These are phyloP conservation scores for Melastoma malabathricum DNA, from an alignment of 345 rosid species.

Conservation along the genomic window DNA sequence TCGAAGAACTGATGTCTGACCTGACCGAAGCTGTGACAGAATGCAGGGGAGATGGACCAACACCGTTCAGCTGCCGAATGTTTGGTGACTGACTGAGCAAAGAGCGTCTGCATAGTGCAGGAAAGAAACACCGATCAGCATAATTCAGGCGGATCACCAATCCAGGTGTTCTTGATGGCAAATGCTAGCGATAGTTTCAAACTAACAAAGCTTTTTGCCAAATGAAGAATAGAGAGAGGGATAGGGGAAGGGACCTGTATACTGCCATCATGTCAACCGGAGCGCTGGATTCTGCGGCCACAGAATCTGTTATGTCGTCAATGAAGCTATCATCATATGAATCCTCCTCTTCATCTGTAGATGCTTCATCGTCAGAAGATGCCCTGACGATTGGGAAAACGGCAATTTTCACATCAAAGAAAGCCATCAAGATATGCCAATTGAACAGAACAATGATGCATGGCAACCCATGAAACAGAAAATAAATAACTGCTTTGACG, in stretches of 20 bases:
- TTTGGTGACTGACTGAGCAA: slow-evolving; percentile 86
- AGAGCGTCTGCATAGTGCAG: slow-evolving; percentile 47
- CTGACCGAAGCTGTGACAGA: slow-evolving; percentile 18
- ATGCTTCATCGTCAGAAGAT: slow-evolving; percentile 61
- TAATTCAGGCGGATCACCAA: not conserved
- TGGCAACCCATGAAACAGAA: too few relatives aligned
- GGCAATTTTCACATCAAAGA: slow-evolving; percentile 1
- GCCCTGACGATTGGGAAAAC: slow-evolving; percentile 28
- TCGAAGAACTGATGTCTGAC: slow-evolving; percentile 23
- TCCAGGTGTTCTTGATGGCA: too few relatives aligned
- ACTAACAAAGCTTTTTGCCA: too few relatives aligned
- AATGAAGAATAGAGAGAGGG: slow-evolving; percentile 4
- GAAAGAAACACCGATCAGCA: not conserved
- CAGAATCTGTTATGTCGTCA: slow-evolving; percentile 55
- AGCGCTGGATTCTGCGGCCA: slow-evolving; percentile 37
- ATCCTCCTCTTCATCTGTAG: slow-evolving; percentile 50
- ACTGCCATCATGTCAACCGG: slow-evolving; percentile 77
- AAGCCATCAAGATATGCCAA: not conserved
- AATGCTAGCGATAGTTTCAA: not conserved
- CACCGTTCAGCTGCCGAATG: slow-evolving; percentile 19
- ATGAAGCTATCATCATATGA: slow-evolving; percentile 74
- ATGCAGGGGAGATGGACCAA: slow-evolving; percentile 21
- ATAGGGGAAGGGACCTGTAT: slow-evolving; percentile 51
- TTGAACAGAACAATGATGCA: too few relatives aligned
- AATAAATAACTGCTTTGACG: too few relatives aligned